These are phyloP conservation scores for Phytophthora nicotianae DNA, from an alignment of 352 stramenopile species.

Conservation along the genomic window DNA sequence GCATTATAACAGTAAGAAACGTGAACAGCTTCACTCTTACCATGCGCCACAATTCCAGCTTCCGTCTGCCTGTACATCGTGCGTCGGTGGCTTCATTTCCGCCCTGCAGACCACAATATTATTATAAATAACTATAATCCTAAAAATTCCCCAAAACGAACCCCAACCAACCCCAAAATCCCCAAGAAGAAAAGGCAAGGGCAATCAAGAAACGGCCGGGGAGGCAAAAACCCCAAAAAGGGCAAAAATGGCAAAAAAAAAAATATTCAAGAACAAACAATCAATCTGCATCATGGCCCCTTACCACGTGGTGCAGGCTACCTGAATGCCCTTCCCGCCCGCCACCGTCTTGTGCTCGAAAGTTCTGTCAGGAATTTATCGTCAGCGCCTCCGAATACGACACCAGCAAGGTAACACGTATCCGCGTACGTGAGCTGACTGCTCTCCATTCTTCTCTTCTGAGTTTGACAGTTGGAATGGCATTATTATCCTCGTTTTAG, in stretches of 20 bases:
- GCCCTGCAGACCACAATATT: conserved; percentile 30
- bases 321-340: conserved; percentile 55
- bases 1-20: not conserved
- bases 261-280: conserved; percentile 1
- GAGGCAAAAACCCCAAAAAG: conserved; percentile 8
- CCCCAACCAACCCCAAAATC: conserved; percentile 69
- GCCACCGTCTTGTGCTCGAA: conserved; percentile 63
- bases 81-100: conserved; percentile 64
- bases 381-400: not conserved
- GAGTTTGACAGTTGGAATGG: conserved; percentile 1
- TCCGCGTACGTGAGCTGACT: conserved; percentile 7
- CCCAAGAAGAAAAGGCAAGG: conserved; percentile 54
- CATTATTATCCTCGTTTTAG: conserved; percentile 10
- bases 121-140: not conserved
- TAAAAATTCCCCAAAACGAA: not conserved
- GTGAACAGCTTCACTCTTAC: conserved; percentile 32
- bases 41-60: conserved; percentile 78
- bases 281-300: not conserved
- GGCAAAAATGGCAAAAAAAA: not conserved
- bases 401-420: not conserved
- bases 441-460: conserved; percentile 3
- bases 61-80: conserved; percentile 72
- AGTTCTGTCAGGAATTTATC: not conserved
- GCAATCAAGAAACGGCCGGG: conserved; percentile 76
- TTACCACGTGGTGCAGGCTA: conserved; percentile 65